Conservation (phyloP, 163 green algal genomes). For the Scenedesmus sp. region DNA sequence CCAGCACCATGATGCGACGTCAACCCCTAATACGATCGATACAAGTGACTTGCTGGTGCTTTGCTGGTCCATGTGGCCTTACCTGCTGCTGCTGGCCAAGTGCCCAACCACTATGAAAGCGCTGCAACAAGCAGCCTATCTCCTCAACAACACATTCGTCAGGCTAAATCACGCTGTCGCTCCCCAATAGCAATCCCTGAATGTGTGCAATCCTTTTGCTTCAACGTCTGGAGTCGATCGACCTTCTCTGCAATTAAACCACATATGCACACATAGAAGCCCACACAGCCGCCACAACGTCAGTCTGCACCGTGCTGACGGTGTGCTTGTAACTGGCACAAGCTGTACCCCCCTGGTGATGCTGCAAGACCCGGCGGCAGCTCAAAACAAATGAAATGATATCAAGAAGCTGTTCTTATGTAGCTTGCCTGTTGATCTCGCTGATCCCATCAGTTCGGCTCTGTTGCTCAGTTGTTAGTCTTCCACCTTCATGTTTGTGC, state of each 20-base stretch:
- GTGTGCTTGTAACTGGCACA: background rate
- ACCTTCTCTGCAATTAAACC: background rate
- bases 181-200: background rate
- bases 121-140: background rate
- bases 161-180: background rate
- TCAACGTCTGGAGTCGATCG: background rate
- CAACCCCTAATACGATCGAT: background rate
- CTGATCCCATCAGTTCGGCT: background rate
- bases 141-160: background rate
- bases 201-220: background rate
- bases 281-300: background rate
- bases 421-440: background rate
- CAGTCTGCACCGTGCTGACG: background rate
- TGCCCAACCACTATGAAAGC: background rate
- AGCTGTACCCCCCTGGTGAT: background rate
- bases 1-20: background rate
- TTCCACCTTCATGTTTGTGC: background rate
- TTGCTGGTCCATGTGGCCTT: background rate
- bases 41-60: background rate
- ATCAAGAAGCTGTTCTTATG: too few relatives aligned
- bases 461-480: background rate
- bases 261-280: background rate
- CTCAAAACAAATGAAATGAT: too few relatives aligned
- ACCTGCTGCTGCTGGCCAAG: background rate
- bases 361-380: background rate